These are phyloP conservation scores for Aspergillus mulundensis DNA, from an alignment of 495 filamentous ascomycete species.

Conservation along the genomic window DNA sequence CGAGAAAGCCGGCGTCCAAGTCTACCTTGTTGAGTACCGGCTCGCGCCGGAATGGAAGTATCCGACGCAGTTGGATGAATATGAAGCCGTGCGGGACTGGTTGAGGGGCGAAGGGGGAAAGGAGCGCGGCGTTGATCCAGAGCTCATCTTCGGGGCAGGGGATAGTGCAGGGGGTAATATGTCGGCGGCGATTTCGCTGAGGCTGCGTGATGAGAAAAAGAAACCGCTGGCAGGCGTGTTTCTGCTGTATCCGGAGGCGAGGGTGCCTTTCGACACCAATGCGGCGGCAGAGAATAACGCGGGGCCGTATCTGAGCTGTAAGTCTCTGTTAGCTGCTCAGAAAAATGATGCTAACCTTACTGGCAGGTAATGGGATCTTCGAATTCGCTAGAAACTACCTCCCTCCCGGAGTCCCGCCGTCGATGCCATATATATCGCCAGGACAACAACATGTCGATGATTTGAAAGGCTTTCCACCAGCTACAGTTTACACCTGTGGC, in stretches of 20 bases:
- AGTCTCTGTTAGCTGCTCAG: not conserved
- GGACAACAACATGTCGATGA: not conserved
- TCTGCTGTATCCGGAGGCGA: conserved; percentile 33
- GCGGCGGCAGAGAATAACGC: conserved; percentile 33
- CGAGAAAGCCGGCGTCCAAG: conserved; percentile 21
- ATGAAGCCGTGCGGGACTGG: conserved; percentile 16
- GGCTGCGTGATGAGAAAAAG: conserved; percentile 16
- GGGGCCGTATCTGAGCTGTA: conserved; percentile 21
- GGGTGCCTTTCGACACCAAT: conserved; percentile 32
- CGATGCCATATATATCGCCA: conserved; percentile 4
- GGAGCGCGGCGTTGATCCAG: conserved; percentile 21
- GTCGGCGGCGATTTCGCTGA: conserved; percentile 29
- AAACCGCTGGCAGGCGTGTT: conserved; percentile 23
- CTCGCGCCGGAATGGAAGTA: conserved; percentile 30
- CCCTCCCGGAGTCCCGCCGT: conserved; percentile 14
- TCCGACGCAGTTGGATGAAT: conserved; percentile 29
- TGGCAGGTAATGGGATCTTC: conserved; percentile 32
- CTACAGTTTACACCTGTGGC: conserved; percentile 31
- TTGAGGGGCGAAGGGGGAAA: conserved; percentile 16
- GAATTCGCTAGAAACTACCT: conserved; percentile 35
- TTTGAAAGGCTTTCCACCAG: conserved; percentile 17
- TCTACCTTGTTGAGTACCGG: conserved; percentile 27
- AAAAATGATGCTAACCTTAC: not conserved
- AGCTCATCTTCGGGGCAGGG: conserved; percentile 26
- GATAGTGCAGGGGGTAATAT: conserved; percentile 36